Percentiles rank a stretch among this genome's conserved stretches.
These are phyloP conservation scores for Ustilago nuda DNA, from an alignment of 1,284 basidiomycete species.

Conservation along the genomic window DNA sequence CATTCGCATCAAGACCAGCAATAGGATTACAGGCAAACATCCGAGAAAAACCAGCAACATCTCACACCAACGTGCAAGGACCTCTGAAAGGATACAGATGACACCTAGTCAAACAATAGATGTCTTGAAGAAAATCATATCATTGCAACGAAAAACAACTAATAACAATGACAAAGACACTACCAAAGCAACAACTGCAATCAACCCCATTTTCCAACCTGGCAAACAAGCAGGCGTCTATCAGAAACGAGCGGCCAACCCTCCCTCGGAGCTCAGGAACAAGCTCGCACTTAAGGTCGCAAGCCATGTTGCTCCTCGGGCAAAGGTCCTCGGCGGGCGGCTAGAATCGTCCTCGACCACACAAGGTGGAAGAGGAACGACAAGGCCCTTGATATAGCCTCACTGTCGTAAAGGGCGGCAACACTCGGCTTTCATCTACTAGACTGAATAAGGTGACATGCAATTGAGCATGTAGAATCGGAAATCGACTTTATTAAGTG, in stretches of 20 bases:
- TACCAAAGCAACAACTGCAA: conserved; percentile 17
- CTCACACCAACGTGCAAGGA: no score
- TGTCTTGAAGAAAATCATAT: conserved; percentile 7
- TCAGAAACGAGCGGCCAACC: conserved; percentile 67
- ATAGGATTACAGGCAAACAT: no score
- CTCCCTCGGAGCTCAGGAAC: conserved; percentile 65
- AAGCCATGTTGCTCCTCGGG: conserved; percentile 62
- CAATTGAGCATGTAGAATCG: conserved; percentile 67
- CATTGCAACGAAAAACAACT: conserved; percentile 16
- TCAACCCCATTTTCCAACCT: conserved; percentile 14
- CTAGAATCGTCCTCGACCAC: conserved; percentile 49
- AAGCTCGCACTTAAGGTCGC: conserved; percentile 64
- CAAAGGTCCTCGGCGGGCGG: conserved; percentile 67
- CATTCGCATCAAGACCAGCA: no score
- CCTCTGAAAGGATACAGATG: background rate
- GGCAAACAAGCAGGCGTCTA: conserved; percentile 43
- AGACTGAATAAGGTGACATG: conserved; percentile 67
- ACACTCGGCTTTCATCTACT: conserved; percentile 66
- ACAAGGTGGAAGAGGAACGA: conserved; percentile 24
- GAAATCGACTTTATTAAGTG: conserved; percentile 68
- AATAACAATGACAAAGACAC: conserved; percentile 7
- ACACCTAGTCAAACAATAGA: background rate
- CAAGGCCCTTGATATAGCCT: conserved; percentile 58
- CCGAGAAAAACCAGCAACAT: no score
- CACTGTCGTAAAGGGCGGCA: conserved; percentile 66